Evolutionary conservation across 495 filamentous ascomycete genomes (phyloP).

Genomic region (Niebla homalea): DNA sequence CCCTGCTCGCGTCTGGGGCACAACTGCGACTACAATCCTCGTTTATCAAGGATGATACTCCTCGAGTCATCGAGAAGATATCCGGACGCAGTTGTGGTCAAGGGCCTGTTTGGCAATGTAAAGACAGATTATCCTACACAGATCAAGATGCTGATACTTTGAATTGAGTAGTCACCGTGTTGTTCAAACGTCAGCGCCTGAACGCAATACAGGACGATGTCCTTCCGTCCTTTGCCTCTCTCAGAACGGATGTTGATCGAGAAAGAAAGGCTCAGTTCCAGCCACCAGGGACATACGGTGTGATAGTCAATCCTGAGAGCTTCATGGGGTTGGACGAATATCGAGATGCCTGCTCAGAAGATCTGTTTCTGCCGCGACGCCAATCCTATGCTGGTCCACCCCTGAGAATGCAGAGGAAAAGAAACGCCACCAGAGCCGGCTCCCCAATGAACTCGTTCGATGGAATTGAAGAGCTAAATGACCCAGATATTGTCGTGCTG

Average conservation of each 20-base stretch:
- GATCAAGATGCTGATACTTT: too few species aligned
- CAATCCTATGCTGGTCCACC: background rate
- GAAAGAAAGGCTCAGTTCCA: constrained; percentile 42
- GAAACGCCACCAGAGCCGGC: background rate
- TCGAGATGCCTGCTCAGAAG: constrained; percentile 22
- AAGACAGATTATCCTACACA: background rate
- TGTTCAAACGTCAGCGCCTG: constrained; percentile 17
- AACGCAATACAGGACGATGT: constrained; percentile 24
- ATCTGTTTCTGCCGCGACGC: constrained; percentile 2
- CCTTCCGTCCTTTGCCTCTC: constrained; percentile 37
- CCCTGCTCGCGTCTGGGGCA: constrained; percentile 45
- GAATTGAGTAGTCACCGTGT: background rate
- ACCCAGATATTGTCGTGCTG: constrained; percentile 12
- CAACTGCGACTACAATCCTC: constrained; percentile 43
- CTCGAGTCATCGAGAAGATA: constrained; percentile 42
- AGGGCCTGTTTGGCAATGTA: constrained; percentile 10
- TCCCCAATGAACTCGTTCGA: background rate
- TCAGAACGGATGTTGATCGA: constrained; percentile 48
- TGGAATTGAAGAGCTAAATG: background rate
- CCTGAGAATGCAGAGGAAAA: background rate
- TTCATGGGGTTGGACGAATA: constrained; percentile 43
- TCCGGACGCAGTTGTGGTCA: background rate
- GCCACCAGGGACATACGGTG: constrained; percentile 43
- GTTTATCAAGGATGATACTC: constrained; percentile 43
- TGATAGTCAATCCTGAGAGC: constrained; percentile 41